These are phyloP conservation scores for Chrysochromulina parva DNA, from an alignment of 78 protist genomes.

Conservation along the genomic window DNA sequence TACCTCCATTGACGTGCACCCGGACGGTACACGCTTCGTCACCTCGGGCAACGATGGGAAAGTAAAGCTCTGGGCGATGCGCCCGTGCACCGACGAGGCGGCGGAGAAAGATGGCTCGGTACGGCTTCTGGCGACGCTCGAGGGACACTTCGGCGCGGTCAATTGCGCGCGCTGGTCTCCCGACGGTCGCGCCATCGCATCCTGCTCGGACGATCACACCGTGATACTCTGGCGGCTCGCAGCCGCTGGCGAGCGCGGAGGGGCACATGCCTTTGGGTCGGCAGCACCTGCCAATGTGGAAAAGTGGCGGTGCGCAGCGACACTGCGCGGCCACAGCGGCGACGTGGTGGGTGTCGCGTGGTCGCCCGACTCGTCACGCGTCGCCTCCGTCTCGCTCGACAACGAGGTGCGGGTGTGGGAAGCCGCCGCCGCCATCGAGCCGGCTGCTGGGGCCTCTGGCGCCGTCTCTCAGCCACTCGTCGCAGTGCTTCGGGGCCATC, in stretches of 20 bases:
- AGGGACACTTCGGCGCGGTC: constrained; percentile 55
- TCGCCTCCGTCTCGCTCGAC: constrained; percentile 71
- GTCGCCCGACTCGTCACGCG: constrained; percentile 37
- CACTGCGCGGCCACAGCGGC: constrained; percentile 57
- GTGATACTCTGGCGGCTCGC: constrained; percentile 54
- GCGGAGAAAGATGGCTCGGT: constrained; percentile 36
- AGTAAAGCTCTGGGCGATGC: constrained; percentile 64
- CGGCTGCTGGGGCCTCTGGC: not conserved
- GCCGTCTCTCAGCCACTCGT: not conserved
- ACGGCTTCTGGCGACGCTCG: constrained; percentile 42
- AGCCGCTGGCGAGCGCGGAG: not conserved
- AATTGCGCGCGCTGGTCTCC: constrained; percentile 57
- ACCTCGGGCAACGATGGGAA: constrained; percentile 70
- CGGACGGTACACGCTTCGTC: constrained; percentile 68
- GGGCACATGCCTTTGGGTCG: not conserved
- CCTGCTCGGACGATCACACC: constrained; percentile 62
- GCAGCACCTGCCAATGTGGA: not conserved
- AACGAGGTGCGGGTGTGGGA: constrained; percentile 62
- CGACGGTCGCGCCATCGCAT: constrained; percentile 63
- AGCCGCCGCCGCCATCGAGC: not conserved
- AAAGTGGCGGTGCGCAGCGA: constrained; percentile 49
- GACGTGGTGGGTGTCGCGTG: constrained; percentile 61
- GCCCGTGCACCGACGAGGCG: constrained; percentile 38
- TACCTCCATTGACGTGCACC: constrained; percentile 64
- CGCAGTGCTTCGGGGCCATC: constrained; percentile 46